Percentiles rank a stretch among this genome's conserved stretches.
These are phyloP conservation scores for Termitomyces sp. DNA, from an alignment of 768 basidiomycete species.

Conservation along the genomic window DNA sequence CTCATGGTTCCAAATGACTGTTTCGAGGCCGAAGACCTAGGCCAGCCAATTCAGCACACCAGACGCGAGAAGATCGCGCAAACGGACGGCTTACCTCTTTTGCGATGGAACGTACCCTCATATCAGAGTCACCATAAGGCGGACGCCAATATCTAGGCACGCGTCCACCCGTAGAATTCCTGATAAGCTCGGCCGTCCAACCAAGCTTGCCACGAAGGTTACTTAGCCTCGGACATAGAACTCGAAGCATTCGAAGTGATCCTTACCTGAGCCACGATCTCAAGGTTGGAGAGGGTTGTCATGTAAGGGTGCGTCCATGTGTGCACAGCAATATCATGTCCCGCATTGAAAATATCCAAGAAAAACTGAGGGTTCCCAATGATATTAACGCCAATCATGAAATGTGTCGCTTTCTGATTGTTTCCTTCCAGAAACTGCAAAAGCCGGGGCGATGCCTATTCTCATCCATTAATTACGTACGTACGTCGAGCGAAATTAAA, in stretches of 20 bases:
- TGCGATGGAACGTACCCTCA: slow-evolving; percentile 81
- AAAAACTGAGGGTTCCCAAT: slow-evolving; percentile 52
- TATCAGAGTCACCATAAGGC: slow-evolving; percentile 81
- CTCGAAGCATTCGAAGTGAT: background rate
- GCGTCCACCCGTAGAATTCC: slow-evolving; percentile 75
- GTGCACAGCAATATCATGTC: slow-evolving; percentile 46
- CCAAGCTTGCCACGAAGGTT: slow-evolving; percentile 44
- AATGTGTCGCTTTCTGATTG: slow-evolving; percentile 74
- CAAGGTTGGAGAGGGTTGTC: slow-evolving; percentile 67
- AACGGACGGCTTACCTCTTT: slow-evolving; percentile 43
- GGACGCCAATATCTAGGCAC: slow-evolving; percentile 77
- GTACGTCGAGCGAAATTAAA: background rate
- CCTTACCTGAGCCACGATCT: slow-evolving; percentile 59
- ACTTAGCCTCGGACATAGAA: background rate
- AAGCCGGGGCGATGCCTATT: slow-evolving; percentile 38
- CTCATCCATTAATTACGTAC: background rate
- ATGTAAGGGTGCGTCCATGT: slow-evolving; percentile 78
- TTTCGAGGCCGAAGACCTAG: slow-evolving; percentile 67
- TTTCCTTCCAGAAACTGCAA: slow-evolving; percentile 64
- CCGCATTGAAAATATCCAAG: slow-evolving; percentile 39
- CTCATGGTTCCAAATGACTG: slow-evolving; percentile 93
- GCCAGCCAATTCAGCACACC: background rate
- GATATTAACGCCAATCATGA: slow-evolving; percentile 84
- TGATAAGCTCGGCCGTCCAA: slow-evolving; percentile 75
- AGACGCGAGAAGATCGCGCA: background rate